Base-by-base conservation (phyloP, 495 filamentous ascomycete species). In the Aspergillus leporis region DNA sequence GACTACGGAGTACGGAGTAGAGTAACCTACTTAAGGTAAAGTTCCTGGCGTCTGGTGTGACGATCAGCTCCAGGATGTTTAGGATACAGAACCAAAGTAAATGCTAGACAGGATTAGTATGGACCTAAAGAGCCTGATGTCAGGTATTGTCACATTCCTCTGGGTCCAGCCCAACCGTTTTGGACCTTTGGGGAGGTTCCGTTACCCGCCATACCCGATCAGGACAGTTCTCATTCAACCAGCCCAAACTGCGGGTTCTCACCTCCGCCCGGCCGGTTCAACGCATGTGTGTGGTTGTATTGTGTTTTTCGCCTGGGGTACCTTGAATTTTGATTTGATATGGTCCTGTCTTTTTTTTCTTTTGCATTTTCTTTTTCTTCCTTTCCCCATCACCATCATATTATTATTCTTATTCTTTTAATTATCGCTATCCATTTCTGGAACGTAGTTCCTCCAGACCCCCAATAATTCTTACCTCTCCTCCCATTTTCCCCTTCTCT, bases 81-180 rank as follows among this genome's bases (percentile, higher is more conserved):
- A n/a, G 10, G 31, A 10, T 32, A 53, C 32, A 19, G 51, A 10
- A 36, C 23, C 41, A 34, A n/a, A n/a, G n/a, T n/a, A n/a, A n/a
- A n/a, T n/a, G n/a, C n/a, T n/a, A 9, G 40, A 40, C 36, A 40
- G 36, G 21, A 23, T 25, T 51, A 30, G 28, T 28, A 51, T 10
- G 0, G 22, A 18, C 6, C 3, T 18, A 28, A 12, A 32, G 6
- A 30, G 3, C 53, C 22, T 6, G 13, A 55, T 21, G 31, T 19
- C 25, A 23, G 22, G 62, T 68, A 68, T 61, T 68, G 56, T 68
- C 49, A 68, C 46, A 36, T 45, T 46, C 38, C 41, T 23, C 48
- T 19, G 55, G 60, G 61, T 62, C 64, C 70, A 69, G 68, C 70
- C 70, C 70, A 73, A 73, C 70, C 70, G 64, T 73, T 67, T 73